Conservation (phyloP, 176 grass and related monocot species). For the Puya raimondii region DNA sequence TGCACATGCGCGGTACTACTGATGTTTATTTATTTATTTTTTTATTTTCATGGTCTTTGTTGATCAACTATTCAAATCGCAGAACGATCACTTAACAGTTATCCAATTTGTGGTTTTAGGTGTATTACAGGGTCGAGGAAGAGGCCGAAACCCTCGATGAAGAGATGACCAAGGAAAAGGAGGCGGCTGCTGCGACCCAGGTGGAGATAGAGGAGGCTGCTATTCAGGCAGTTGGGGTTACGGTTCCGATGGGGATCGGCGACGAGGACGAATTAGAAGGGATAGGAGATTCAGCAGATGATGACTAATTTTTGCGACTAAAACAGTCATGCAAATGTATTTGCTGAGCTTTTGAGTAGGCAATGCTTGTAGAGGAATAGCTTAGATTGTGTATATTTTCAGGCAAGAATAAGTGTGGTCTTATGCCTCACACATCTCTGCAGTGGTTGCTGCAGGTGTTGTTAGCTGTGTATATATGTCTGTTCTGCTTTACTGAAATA, state of each 20-base stretch:
- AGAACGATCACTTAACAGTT: conserved; percentile 2
- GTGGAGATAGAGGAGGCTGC: not conserved
- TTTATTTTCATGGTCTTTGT: conserved; percentile 7
- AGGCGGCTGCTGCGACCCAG: not conserved
- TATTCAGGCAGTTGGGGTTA: not conserved
- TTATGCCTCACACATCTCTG: too few species aligned
- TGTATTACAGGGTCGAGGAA: conserved; percentile 47
- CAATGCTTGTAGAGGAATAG: too few species aligned
- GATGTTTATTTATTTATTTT: conserved; percentile 7
- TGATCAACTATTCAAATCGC: not conserved
- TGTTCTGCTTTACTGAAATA: too few species aligned
- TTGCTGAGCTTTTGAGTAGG: too few species aligned
- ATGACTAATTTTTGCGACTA: too few species aligned
- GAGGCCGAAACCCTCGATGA: conserved; percentile 16
- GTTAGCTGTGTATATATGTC: too few species aligned
- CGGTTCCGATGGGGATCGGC: not conserved
- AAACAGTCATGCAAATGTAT: too few species aligned
- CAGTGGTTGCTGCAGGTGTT: too few species aligned
- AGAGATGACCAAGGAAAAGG: not conserved
- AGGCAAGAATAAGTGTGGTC: too few species aligned
- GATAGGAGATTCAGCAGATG: too few species aligned
- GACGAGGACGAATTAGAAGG: not conserved
- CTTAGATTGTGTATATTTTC: too few species aligned
- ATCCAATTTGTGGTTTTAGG: conserved; percentile 22
- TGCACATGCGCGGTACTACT: conserved; percentile 85